Base-by-base conservation (phyloP, 352 stramenopile species). In the Pythium phragmiticola region DNA sequence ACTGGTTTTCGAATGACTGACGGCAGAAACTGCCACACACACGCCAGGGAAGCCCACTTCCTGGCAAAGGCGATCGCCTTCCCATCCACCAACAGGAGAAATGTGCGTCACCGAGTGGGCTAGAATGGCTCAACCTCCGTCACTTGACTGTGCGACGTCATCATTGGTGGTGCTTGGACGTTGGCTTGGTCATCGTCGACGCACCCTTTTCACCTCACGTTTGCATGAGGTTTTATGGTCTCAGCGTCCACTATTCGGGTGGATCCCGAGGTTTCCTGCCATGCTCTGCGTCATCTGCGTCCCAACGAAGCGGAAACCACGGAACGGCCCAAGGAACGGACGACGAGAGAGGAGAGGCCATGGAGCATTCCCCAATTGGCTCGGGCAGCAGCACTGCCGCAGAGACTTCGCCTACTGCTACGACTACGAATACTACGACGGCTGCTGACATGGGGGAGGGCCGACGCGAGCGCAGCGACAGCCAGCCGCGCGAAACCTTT, bases 401-500 rank as follows among this genome's bases (percentile, higher is more conserved):
- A 2, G 34, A 39, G 34, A 39, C 34, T 39, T 2, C 34, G 1
- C 9, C 41, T 41, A 39, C 53, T 16, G 28, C 51, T 11, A 36
- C n/a, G 9, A 39, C 34, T 13, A 12, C 41, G 21, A 21, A 21
- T 41, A 39, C 53, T 6, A 42, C 51, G 2, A 36, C n/a, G 13
- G 36, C 37, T 21, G 56, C 45, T 39, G 37, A n/a, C 37, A 21
- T 36, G 28, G 47, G 61, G 34, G 52, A 68, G 13, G 28, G 55
- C 51, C 68, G 53, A 30, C 76, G 76, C 45, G 66, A 71, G 42
- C 83, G 80, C 60, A 83, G 70, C 57, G 83, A 92, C 48, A 84
- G 66, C 65, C 78, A 88, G 55, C 72, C 83, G 49, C 69, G 76
- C 33, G 80, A 39, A 11, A 39, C 60, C n/a, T 99, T 98, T 63